These are phyloP conservation scores for Colletotrichum paranaense DNA, from an alignment of 2,329 filamentous ascomycete species.

Conservation along the genomic window DNA sequence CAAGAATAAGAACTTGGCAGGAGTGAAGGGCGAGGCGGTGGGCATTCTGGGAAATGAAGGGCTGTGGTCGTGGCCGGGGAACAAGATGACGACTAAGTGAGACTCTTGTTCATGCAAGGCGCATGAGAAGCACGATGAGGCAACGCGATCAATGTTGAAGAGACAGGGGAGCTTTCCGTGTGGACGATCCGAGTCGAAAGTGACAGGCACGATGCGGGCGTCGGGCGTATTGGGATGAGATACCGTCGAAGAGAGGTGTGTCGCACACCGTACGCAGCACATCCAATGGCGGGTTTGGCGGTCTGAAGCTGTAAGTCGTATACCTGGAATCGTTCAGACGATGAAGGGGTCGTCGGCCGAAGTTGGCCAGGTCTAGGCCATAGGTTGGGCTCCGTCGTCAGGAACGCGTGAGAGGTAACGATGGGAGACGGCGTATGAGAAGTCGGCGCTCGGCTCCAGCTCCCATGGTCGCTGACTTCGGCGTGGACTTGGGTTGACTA, in stretches of 20 bases:
- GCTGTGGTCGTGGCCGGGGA: conserved; percentile 9
- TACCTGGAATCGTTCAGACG: conserved; percentile 11
- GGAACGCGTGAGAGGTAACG: conserved; percentile 26
- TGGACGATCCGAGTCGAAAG: conserved; percentile 10
- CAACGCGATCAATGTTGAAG: conserved; percentile 23
- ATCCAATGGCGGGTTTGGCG: conserved; percentile 8
- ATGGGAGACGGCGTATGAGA: conserved; percentile 13
- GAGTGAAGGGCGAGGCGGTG: conserved; percentile 13
- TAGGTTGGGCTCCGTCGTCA: conserved; percentile 27
- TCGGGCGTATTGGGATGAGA: conserved; percentile 13
- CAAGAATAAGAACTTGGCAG: conserved; percentile 6
- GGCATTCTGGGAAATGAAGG: neutral
- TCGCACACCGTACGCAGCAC: neutral
- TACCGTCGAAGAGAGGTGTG: neutral
- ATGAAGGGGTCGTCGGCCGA: conserved; percentile 22
- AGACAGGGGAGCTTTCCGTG: conserved; percentile 21
- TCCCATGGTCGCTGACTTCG: conserved; percentile 1
- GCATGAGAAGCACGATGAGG: conserved; percentile 31
- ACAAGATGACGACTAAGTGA: conserved; percentile 9
- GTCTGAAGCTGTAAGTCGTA: conserved; percentile 22
- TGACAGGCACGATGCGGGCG: conserved; percentile 16
- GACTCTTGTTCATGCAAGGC: conserved; percentile 32
- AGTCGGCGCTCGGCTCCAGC: neutral
- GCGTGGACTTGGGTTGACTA: neutral
- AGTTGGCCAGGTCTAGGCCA: conserved; percentile 23